Conservation (phyloP, 1,284 basidiomycete genomes). For the Cryptococcus sp. region DNA sequence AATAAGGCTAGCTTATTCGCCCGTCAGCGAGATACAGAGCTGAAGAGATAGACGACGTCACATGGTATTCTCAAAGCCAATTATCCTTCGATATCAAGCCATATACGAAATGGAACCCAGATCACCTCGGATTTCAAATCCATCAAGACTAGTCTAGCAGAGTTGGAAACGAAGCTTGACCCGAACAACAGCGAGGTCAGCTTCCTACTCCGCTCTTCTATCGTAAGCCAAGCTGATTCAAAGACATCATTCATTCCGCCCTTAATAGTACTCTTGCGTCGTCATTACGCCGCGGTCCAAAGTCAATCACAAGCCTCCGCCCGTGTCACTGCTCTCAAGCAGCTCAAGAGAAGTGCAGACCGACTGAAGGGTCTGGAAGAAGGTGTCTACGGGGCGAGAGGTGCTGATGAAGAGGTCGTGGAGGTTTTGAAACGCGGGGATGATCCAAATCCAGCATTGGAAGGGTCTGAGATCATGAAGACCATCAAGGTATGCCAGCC, state of each 20-base stretch:
- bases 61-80: conserved; percentile 26
- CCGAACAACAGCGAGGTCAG: conserved; percentile 13
- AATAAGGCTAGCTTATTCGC: conserved; percentile 24
- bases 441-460: conserved; percentile 11
- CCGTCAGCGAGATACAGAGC: not conserved
- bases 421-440: conserved; percentile 8
- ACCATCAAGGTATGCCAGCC: conserved; percentile 17
- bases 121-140: conserved; percentile 9
- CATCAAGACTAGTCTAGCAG: conserved; percentile 10
- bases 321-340: conserved; percentile 16
- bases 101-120: conserved; percentile 21
- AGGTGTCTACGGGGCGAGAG: conserved; percentile 28
- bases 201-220: not conserved
- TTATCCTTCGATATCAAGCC: conserved; percentile 26
- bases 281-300: conserved; percentile 21
- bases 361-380: conserved; percentile 24
- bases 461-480: conserved; percentile 11
- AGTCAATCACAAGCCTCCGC: conserved; percentile 11
- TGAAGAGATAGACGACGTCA: conserved; percentile 10
- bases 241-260: conserved; percentile 36
- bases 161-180: conserved; percentile 20
- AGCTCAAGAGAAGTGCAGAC: conserved; percentile 9
- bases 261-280: conserved; percentile 13
- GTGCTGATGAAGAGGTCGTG: conserved; percentile 24
- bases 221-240: not conserved